phyloP scores from a whole-genome alignment of 805 yeast species.

The Scheffersomyces stipitis region DNA sequence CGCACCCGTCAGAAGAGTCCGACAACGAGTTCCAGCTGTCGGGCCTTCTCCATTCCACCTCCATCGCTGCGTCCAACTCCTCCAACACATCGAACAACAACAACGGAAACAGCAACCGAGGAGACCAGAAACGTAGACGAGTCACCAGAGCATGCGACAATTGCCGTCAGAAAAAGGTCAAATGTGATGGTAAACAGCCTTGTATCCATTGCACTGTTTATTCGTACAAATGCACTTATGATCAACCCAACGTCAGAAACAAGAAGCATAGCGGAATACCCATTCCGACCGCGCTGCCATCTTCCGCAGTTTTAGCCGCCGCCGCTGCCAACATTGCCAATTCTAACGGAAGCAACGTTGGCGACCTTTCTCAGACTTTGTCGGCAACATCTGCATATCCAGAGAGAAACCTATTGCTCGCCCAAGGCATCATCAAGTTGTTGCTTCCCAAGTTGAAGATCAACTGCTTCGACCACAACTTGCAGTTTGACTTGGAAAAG shows the following conservation, averaged over 20 bases:
- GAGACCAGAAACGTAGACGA: slow-evolving; percentile 51
- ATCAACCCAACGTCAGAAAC: slow-evolving; percentile 67
- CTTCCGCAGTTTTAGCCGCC: slow-evolving; percentile 9
- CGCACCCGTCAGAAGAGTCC: neutral
- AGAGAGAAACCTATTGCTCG: slow-evolving; percentile 20
- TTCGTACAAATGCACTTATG: slow-evolving; percentile 80
- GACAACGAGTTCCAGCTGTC: no score
- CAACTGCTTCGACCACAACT: slow-evolving; percentile 32
- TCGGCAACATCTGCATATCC: slow-evolving; percentile 6
- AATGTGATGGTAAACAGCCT: slow-evolving; percentile 78
- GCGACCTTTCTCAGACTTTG: neutral
- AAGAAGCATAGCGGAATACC: slow-evolving; percentile 38
- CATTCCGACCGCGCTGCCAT: slow-evolving; percentile 20
- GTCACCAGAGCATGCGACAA: slow-evolving; percentile 76
- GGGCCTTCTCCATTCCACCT: no score
- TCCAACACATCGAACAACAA: neutral
- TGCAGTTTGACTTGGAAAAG: slow-evolving; percentile 26
- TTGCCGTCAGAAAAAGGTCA: slow-evolving; percentile 73
- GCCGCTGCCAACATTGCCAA: slow-evolving; percentile 15
- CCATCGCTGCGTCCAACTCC: neutral
- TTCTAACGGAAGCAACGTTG: slow-evolving; percentile 2
- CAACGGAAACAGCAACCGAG: slow-evolving; percentile 19
- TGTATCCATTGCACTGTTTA: slow-evolving; percentile 86
- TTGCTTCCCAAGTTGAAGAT: slow-evolving; percentile 36
- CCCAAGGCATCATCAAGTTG: slow-evolving; percentile 34